A percentile compares a stretch with the other conserved stretches of the same genome.
Conservation (phyloP, 805 yeast species). For the Dipodascopsis uninucleata region DNA sequence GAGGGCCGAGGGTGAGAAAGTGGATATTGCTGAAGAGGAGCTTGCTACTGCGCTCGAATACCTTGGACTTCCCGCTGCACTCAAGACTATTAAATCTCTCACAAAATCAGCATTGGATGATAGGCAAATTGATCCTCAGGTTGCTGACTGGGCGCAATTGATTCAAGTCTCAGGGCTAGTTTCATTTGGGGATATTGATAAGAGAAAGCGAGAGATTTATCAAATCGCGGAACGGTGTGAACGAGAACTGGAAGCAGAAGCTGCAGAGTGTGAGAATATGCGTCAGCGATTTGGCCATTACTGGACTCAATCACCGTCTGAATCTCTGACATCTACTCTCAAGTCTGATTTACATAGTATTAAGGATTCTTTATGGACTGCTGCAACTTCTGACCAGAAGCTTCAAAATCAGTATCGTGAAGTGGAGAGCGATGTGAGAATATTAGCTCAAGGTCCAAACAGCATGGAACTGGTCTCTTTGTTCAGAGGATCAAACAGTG, state of each 20-base stretch:
- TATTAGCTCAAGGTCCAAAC: conserved; percentile 46
- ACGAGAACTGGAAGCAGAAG: conserved; percentile 35
- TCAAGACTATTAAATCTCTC: conserved; percentile 48
- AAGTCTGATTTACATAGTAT: conserved; percentile 32
- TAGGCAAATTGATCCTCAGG: conserved; percentile 17
- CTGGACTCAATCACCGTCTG: conserved; percentile 43
- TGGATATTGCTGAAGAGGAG: conserved; percentile 77
- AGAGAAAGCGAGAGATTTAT: conserved; percentile 21
- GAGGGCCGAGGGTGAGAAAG: conserved; percentile 67
- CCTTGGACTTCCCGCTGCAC: conserved; percentile 66
- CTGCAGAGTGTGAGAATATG: conserved; percentile 37
- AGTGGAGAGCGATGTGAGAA: conserved; percentile 42
- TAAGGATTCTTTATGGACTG: conserved; percentile 38
- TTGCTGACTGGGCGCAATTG: conserved; percentile 17
- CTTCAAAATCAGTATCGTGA: conserved; percentile 50
- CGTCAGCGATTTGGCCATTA: conserved; percentile 38
- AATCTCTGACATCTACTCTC: conserved; percentile 33
- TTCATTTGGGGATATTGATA: conserved; percentile 20
- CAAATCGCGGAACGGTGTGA: conserved; percentile 34
- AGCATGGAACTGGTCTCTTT: conserved; percentile 41
- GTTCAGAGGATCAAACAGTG: conserved; percentile 25
- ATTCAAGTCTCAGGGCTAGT: conserved; percentile 27
- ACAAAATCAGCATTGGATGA: conserved; percentile 10
- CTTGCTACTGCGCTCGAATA: conserved; percentile 74
- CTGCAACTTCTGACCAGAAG: conserved; percentile 51